These are phyloP conservation scores for Phyllosticta citriasiana DNA, from an alignment of 2,329 filamentous ascomycete genomes.

Conservation along the genomic window DNA sequence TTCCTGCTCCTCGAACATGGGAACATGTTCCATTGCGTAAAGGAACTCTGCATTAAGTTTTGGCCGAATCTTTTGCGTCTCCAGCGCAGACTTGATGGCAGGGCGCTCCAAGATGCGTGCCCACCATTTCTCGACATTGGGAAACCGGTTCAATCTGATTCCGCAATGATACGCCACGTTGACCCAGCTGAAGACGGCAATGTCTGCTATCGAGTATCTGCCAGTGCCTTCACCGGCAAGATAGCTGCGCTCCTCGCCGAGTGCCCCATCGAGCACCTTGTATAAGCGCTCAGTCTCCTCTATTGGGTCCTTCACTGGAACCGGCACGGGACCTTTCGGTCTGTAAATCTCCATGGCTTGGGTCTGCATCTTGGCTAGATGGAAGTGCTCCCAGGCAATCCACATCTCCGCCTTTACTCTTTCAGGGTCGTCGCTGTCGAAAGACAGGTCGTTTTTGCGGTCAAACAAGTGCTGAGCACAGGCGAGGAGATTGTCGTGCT, in stretches of 20 bases:
- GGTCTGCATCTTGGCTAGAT: slow-evolving; percentile 32
- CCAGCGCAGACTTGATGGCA: slow-evolving; percentile 32
- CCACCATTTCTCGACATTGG: slow-evolving; percentile 36
- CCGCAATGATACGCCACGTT: slow-evolving; percentile 32
- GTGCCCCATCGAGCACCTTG: slow-evolving; percentile 32
- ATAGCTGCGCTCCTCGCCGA: slow-evolving; percentile 31
- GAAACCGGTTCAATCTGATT: slow-evolving; percentile 32
- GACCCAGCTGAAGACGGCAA: slow-evolving; percentile 37
- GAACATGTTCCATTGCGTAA: slow-evolving; percentile 34
- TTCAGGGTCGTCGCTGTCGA: background rate
- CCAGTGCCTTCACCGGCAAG: slow-evolving; percentile 35
- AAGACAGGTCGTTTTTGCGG: background rate
- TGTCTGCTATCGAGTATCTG: slow-evolving; percentile 38
- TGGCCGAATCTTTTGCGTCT: slow-evolving; percentile 33
- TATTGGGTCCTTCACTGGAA: slow-evolving; percentile 33
- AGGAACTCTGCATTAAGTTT: slow-evolving; percentile 23
- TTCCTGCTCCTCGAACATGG: slow-evolving; percentile 39
- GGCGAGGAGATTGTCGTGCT: slow-evolving; percentile 34
- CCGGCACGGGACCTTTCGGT: slow-evolving; percentile 33
- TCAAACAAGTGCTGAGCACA: slow-evolving; percentile 35
- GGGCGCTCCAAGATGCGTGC: slow-evolving; percentile 31
- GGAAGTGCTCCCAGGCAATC: slow-evolving; percentile 1
- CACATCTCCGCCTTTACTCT: background rate
- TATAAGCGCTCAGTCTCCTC: slow-evolving; percentile 39
- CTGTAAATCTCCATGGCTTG: slow-evolving; percentile 30